A percentile compares a stretch with the other conserved stretches of the same genome.
Evolutionary conservation across 2,329 filamentous ascomycete genomes (phyloP).

Genomic region (Tolypocladium guangdongense): DNA sequence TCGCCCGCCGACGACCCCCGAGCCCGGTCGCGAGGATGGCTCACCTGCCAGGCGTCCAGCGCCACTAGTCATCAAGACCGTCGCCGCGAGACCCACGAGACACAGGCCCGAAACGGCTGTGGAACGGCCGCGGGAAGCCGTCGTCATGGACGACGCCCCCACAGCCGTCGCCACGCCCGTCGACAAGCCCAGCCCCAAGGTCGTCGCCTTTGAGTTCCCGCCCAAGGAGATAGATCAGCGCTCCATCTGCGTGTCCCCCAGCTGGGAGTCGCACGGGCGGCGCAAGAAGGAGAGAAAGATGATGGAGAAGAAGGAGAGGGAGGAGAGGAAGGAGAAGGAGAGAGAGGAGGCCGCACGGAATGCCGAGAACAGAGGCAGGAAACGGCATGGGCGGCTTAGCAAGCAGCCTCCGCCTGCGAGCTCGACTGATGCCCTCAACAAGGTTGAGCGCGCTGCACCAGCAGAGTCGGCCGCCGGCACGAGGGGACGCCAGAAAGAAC

Average conservation of each 20-base stretch:
- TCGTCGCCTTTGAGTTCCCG: conserved; percentile 20
- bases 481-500: conserved; percentile 1
- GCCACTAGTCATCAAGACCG: conserved; percentile 8
- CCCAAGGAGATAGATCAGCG: conserved; percentile 16
- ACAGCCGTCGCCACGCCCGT: conserved; percentile 4
- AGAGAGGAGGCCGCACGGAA: conserved; percentile 13
- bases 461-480: not conserved
- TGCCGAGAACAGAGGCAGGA: conserved; percentile 13
- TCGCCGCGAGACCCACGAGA: conserved; percentile 3
- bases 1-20: not conserved
- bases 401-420: conserved; percentile 2
- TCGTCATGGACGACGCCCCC: not conserved
- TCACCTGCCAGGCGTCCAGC: conserved; percentile 2
- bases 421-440: conserved; percentile 4
- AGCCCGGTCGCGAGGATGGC: conserved; percentile 1
- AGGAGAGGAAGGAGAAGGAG: conserved; percentile 5
- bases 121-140: conserved; percentile 4
- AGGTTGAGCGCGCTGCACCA: not conserved
- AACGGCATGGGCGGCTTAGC: not conserved
- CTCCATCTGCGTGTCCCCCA: conserved; percentile 49
- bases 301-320: conserved; percentile 13
- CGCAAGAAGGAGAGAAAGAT: conserved; percentile 43
- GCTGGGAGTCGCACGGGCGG: conserved; percentile 46
- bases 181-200: conserved; percentile 15
- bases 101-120: conserved; percentile 1